Evolutionary conservation across 179 eudicot species (phyloP).

Genomic region (Silene noctiflora): DNA sequence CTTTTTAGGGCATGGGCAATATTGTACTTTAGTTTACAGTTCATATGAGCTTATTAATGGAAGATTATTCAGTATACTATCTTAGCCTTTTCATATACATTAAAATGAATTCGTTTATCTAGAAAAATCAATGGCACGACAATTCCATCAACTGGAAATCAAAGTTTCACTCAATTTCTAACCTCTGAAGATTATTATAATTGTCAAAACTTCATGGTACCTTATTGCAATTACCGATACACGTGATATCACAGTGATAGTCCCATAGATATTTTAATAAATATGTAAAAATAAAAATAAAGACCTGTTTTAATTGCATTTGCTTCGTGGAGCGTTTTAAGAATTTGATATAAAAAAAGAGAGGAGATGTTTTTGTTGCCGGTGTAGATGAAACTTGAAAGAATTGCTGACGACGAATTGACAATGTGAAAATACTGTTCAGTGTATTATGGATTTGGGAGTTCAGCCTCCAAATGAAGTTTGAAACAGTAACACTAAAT

Average conservation of each 20-base stretch:
- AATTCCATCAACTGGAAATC: not conserved
- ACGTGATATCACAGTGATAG: not conserved
- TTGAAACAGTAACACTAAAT: not conserved
- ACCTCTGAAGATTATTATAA: too few relatives aligned
- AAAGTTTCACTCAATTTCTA: not conserved
- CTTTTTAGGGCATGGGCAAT: not conserved
- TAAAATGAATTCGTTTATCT: not conserved
- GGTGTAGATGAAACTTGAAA: not conserved
- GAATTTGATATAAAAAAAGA: not conserved
- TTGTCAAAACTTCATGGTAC: not conserved
- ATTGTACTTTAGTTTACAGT: not conserved
- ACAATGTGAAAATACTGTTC: not conserved
- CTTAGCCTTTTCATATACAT: not conserved
- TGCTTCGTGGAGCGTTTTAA: not conserved
- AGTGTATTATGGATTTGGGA: not conserved
- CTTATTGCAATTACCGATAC: not conserved
- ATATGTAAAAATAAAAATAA: too few relatives aligned
- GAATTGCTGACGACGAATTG: too few relatives aligned
- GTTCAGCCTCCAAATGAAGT: not conserved
- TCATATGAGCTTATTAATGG: not conserved
- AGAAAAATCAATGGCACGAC: not conserved
- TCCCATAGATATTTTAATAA: not conserved
- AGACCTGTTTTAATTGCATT: not conserved
- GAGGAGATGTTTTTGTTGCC: not conserved
- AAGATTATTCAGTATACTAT: not conserved